phyloP scores from a whole-genome alignment of 495 filamentous ascomycete species.

The Xylaria telfairii region DNA sequence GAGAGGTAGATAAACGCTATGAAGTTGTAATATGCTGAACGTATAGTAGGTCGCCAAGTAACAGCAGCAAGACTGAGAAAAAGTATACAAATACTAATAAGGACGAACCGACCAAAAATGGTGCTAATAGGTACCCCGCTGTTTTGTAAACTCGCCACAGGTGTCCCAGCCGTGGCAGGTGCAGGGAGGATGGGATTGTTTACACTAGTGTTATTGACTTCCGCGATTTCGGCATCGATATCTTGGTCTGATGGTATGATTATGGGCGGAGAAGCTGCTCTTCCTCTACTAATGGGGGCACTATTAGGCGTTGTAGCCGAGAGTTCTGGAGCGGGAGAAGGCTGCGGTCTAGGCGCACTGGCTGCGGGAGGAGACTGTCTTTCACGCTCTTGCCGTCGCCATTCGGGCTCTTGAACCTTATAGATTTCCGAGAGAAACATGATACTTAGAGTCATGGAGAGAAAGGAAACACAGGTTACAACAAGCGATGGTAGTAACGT shows the following conservation, averaged over 20 bases:
- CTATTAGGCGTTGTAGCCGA: slow-evolving; percentile 37
- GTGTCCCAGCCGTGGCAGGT: slow-evolving; percentile 45
- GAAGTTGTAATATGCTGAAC: slow-evolving; percentile 71
- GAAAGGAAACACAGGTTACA: slow-evolving; percentile 75
- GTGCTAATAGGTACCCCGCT: slow-evolving; percentile 62
- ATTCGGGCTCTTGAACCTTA: slow-evolving; percentile 83
- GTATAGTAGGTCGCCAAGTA: slow-evolving; percentile 73
- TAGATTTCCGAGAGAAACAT: slow-evolving; percentile 89
- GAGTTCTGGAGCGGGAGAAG: slow-evolving; percentile 40
- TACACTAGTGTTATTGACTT: slow-evolving; percentile 44
- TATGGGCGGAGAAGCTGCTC: slow-evolving; percentile 59
- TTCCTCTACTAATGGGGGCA: slow-evolving; percentile 59
- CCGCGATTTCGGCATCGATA: slow-evolving; percentile 62
- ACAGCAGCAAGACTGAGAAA: slow-evolving; percentile 78
- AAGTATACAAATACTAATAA: slow-evolving; percentile 70
- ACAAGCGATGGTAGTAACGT: slow-evolving; percentile 74
- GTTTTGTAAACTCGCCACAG: slow-evolving; percentile 33
- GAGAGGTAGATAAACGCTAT: slow-evolving; percentile 78
- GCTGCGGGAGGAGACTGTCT: slow-evolving; percentile 35
- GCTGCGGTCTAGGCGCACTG: slow-evolving; percentile 27
- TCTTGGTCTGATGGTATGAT: slow-evolving; percentile 89
- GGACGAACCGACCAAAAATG: slow-evolving; percentile 80
- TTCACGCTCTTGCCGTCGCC: slow-evolving; percentile 63
- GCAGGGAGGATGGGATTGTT: slow-evolving; percentile 38
- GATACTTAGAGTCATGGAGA: slow-evolving; percentile 68